Conservation (phyloP, 23 red algal species). For the Porphyridium purpureum region DNA sequence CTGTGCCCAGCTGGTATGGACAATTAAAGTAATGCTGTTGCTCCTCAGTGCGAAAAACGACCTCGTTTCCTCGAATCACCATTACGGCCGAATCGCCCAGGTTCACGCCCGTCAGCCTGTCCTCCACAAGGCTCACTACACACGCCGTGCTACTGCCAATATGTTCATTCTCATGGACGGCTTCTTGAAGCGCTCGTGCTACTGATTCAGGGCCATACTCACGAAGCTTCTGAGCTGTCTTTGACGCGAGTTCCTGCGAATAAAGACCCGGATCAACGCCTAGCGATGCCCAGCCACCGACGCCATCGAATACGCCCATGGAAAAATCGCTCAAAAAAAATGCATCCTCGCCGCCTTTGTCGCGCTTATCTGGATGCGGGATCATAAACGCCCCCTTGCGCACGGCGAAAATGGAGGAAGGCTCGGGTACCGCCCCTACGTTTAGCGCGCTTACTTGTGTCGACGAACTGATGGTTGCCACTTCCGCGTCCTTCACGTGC, state of each 20-base stretch:
- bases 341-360: conserved; percentile 72
- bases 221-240: conserved; percentile 8
- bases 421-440: conserved; percentile 38
- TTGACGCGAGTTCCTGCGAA: conserved; percentile 23
- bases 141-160: conserved; percentile 44
- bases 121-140: conserved; percentile 29
- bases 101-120: conserved; percentile 31
- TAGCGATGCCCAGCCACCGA: conserved; percentile 57
- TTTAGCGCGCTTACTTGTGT: too few relatives aligned
- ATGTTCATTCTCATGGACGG: conserved; percentile 5
- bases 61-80: conserved; percentile 33
- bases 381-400: conserved; percentile 5
- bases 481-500: too few relatives aligned
- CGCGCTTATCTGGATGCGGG: conserved; percentile 46
- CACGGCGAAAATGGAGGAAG: conserved; percentile 90
- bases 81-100: conserved; percentile 54
- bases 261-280: conserved; percentile 88
- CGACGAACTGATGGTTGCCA: too few relatives aligned
- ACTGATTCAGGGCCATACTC: conserved; percentile 7
- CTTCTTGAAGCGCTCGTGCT: conserved; percentile 27
- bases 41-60: conserved; percentile 38
- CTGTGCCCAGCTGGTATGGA: conserved; percentile 42
- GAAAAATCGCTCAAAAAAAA: conserved; percentile 59
- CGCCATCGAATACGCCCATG: conserved; percentile 88
- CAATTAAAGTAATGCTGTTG: conserved; percentile 91